Percentiles rank a stretch among this genome's conserved stretches.
Evolutionary conservation across 352 stramenopile genomes (phyloP).

Genomic region (Phytophthora boehmeriae): DNA sequence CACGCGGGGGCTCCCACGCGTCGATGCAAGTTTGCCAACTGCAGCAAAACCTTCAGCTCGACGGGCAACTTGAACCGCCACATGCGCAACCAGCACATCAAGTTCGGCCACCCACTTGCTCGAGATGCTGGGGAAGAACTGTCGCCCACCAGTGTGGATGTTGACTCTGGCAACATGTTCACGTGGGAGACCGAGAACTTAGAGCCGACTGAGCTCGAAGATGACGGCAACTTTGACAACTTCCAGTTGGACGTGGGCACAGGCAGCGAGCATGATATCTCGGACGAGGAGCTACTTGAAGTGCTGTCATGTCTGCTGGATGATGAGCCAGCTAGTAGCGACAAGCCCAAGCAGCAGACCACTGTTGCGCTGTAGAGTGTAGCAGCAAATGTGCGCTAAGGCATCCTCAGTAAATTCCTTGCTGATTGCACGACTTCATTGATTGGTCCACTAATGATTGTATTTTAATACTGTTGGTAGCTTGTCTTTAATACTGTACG

Average conservation of each 20-base stretch:
- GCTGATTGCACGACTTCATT: too few relatives aligned
- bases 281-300: constrained; percentile 40
- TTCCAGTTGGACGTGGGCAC: constrained; percentile 19
- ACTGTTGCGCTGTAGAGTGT: too few relatives aligned
- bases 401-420: too few relatives aligned
- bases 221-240: constrained; percentile 4
- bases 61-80: constrained; percentile 68
- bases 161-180: constrained; percentile 4
- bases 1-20: constrained; percentile 42
- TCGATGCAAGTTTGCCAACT: constrained; percentile 45
- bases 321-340: constrained; percentile 16
- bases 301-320: constrained; percentile 44
- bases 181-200: constrained; percentile 8
- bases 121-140: constrained; percentile 17
- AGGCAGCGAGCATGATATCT: constrained; percentile 21
- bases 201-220: constrained; percentile 3
- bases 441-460: too few relatives aligned
- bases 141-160: constrained; percentile 31
- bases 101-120: constrained; percentile 30
- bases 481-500: too few relatives aligned
- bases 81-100: constrained; percentile 55
- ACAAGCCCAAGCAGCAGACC: not conserved
- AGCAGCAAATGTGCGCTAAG: too few relatives aligned
- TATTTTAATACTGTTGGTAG: too few relatives aligned
- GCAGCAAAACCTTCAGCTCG: constrained; percentile 70